phyloP scores from a whole-genome alignment of 1,284 basidiomycete species.

The Moesziomyces sp. region DNA sequence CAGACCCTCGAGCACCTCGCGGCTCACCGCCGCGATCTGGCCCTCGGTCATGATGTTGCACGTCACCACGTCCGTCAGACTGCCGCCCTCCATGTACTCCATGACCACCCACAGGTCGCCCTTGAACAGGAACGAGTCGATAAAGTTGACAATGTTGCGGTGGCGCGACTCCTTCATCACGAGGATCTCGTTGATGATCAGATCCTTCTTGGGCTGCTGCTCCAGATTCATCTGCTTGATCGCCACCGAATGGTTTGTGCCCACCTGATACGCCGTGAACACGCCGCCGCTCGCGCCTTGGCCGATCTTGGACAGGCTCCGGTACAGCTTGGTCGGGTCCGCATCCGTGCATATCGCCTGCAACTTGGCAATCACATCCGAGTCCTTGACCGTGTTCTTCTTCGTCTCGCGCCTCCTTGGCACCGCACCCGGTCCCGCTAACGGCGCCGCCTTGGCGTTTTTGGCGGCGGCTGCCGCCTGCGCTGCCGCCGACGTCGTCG shows the following conservation, averaged over 20 bases:
- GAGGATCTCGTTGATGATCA: conserved; percentile 98
- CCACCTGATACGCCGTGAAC: conserved; percentile 96
- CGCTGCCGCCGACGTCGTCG: conserved; percentile 7
- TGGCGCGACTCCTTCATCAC: conserved; percentile 99
- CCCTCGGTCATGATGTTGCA: conserved; percentile 94
- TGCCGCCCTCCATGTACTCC: conserved; percentile 99
- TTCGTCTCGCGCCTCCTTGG: conserved; percentile 79
- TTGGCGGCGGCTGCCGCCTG: conserved; percentile 15
- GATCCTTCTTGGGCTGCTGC: conserved; percentile 94
- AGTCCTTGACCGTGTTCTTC: conserved; percentile 78
- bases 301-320: conserved; percentile 94
- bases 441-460: conserved; percentile 10
- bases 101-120: conserved; percentile 99
- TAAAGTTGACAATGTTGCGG: conserved; percentile 98
- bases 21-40: conserved; percentile 97
- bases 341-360: conserved; percentile 96
- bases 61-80: conserved; percentile 98
- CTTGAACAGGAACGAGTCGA: conserved; percentile 89
- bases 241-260: conserved; percentile 89
- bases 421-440: conserved; percentile 55
- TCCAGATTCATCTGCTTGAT: conserved; percentile 99
- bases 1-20: conserved; percentile 80
- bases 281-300: conserved; percentile 98
- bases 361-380: conserved; percentile 88
- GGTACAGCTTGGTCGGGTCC: conserved; percentile 92